Evolutionary conservation across 2,329 filamentous ascomycete genomes (phyloP).

Genomic region (Myriosclerotinia curreyana): DNA sequence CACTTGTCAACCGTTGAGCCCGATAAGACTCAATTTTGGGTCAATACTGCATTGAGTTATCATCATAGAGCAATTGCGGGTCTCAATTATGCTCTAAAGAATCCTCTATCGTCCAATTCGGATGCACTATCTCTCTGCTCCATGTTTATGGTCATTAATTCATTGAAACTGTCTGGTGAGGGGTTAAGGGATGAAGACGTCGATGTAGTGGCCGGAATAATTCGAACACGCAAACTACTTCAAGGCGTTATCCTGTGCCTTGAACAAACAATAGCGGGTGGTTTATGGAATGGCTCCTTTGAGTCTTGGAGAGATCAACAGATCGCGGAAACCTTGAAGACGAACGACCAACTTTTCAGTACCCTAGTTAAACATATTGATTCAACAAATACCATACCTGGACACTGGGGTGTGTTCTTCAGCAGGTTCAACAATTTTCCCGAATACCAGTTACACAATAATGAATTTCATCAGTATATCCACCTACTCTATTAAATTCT

Average conservation of each 20-base stretch:
- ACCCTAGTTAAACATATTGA: conserved; percentile 2
- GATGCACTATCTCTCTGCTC: neutral
- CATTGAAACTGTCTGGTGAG: neutral
- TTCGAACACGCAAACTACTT: neutral
- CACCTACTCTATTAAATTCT: neutral
- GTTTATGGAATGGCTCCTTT: neutral
- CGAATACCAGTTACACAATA: neutral
- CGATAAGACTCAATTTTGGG: conserved; percentile 1
- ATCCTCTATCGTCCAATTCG: neutral
- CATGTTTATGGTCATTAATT: conserved; percentile 2
- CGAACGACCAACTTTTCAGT: neutral
- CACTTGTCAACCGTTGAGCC: conserved; percentile 3
- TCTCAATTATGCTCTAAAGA: neutral
- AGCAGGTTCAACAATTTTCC: neutral
- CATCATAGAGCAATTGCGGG: neutral
- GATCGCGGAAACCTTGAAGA: neutral
- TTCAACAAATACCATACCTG: neutral
- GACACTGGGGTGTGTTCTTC: neutral
- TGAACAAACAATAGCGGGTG: neutral
- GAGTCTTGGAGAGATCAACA: neutral
- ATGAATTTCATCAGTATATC: conserved; percentile 5
- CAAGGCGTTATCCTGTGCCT: neutral
- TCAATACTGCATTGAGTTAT: conserved; percentile 5
- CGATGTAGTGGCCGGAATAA: neutral
- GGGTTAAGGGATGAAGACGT: neutral